Evolutionary conservation across 257 asterid genomes (phyloP).

Genomic region (Rubia yunnanensis): DNA sequence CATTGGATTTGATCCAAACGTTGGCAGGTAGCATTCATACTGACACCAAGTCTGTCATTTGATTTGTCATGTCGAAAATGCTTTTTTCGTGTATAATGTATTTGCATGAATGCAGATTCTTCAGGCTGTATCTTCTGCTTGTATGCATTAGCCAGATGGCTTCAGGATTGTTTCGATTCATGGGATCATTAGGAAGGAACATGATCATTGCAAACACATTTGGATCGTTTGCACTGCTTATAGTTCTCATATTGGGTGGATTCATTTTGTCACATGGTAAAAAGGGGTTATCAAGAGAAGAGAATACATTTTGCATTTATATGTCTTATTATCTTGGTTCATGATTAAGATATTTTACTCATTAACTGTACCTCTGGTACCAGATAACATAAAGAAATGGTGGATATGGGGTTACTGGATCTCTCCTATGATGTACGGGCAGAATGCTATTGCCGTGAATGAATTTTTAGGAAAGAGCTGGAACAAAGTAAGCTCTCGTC

Average conservation of each 20-base stretch:
- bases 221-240: slow-evolving; percentile 80
- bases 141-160: slow-evolving; percentile 86
- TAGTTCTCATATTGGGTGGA: slow-evolving; percentile 85
- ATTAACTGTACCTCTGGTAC: not conserved
- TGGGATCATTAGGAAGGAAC: slow-evolving; percentile 77
- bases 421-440: slow-evolving; percentile 93
- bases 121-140: slow-evolving; percentile 54
- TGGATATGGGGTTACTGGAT: slow-evolving; percentile 98
- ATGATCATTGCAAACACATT: slow-evolving; percentile 85
- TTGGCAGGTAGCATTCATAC: slow-evolving; percentile 38
- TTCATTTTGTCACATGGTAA: slow-evolving; percentile 79
- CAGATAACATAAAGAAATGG: slow-evolving; percentile 38
- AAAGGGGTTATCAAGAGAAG: not conserved
- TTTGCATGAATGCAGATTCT: slow-evolving; percentile 39
- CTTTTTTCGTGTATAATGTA: not conserved
- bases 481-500: slow-evolving; percentile 28
- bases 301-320: not conserved
- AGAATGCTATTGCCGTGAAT: slow-evolving; percentile 76
- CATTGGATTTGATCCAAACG: slow-evolving; percentile 83
- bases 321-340: not conserved
- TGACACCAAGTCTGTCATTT: not conserved
- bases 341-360: not conserved
- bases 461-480: slow-evolving; percentile 83
- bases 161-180: slow-evolving; percentile 70
- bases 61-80: not conserved